Conservation (phyloP, 192 early-diverging fungal species). For the Dissophora ornata region DNA sequence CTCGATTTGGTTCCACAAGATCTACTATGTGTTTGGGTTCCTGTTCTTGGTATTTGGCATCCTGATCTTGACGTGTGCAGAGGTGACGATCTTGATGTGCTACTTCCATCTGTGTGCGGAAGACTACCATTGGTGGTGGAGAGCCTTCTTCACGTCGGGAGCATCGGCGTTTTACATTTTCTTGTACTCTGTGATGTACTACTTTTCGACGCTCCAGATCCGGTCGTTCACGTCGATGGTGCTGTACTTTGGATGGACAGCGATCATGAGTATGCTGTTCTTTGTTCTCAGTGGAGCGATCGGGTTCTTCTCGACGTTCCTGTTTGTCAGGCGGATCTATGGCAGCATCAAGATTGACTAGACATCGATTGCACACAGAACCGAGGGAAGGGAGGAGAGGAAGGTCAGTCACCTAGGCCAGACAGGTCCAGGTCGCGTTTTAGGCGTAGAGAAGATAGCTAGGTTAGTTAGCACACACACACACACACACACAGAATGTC, state of each 20-base stretch:
- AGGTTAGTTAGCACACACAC: too few relatives aligned
- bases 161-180: slow-evolving; percentile 90
- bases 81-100: slow-evolving; percentile 89
- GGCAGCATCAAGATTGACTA: slow-evolving; percentile 88
- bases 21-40: slow-evolving; percentile 96
- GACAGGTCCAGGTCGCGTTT: too few relatives aligned
- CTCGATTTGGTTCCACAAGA: slow-evolving; percentile 92
- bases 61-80: slow-evolving; percentile 86
- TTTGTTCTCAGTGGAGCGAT: slow-evolving; percentile 82
- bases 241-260: slow-evolving; percentile 93
- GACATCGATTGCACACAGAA: neutral
- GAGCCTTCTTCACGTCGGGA: slow-evolving; percentile 88
- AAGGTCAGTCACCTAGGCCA: too few relatives aligned
- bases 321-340: slow-evolving; percentile 87
- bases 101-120: slow-evolving; percentile 93
- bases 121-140: slow-evolving; percentile 90
- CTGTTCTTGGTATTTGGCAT: slow-evolving; percentile 89
- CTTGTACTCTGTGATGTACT: slow-evolving; percentile 89
- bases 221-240: slow-evolving; percentile 80
- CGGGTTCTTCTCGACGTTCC: slow-evolving; percentile 81
- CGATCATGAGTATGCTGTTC: slow-evolving; percentile 78
- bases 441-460: too few relatives aligned
- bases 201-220: slow-evolving; percentile 81
- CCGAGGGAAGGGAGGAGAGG: neutral
- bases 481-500: too few relatives aligned